Conservation (phyloP, 75 land plant genomes). For the Ceratopteris richardii region DNA sequence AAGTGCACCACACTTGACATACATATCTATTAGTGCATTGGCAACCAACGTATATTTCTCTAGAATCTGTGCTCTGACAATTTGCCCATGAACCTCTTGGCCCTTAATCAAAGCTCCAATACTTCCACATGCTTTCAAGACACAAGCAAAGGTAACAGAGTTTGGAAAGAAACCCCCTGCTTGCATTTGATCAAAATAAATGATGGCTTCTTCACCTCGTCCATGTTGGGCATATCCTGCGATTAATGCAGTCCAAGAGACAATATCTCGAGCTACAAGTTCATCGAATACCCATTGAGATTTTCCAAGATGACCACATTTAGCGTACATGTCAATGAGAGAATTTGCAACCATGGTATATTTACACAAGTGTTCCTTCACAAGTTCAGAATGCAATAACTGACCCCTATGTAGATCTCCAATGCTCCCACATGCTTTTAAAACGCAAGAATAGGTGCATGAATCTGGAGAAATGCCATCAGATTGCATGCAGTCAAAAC, state of each 20-base stretch:
- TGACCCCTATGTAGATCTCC: neutral
- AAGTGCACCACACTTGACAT: conserved; percentile 15
- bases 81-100: neutral
- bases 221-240: conserved; percentile 16
- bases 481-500: neutral
- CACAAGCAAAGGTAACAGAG: conserved; percentile 4
- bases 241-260: conserved; percentile 18
- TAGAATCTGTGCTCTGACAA: neutral
- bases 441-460: neutral
- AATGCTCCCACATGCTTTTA: conserved; percentile 5
- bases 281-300: conserved; percentile 9
- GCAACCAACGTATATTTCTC: neutral
- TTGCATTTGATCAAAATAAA: conserved; percentile 7
- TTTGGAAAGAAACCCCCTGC: conserved; percentile 7
- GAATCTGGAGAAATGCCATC: neutral
- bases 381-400: neutral
- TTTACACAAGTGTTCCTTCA: neutral
- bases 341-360: conserved; percentile 1
- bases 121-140: conserved; percentile 10
- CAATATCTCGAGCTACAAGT: neutral
- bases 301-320: conserved; percentile 11
- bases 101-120: conserved; percentile 9
- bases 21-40: conserved; percentile 12
- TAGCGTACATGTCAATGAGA: conserved; percentile 19
- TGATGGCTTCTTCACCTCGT: conserved; percentile 6